Percentiles rank a stretch among this genome's conserved stretches.
Evolutionary conservation across 2,329 filamentous ascomycete species (phyloP).

Genomic region (Nigrospora osmanthi): DNA sequence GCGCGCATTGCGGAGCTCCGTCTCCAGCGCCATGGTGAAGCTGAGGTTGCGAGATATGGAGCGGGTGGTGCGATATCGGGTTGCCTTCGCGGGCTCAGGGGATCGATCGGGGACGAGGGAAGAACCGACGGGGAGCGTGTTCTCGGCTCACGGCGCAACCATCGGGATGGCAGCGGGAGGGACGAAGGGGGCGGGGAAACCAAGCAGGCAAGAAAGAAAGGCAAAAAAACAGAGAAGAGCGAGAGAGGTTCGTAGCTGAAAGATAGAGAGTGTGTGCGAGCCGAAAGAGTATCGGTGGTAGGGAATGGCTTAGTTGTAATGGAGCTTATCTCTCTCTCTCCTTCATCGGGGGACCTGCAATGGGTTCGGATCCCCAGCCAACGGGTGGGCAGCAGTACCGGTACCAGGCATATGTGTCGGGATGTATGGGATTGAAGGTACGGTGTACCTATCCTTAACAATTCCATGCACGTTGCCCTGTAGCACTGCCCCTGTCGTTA

Average conservation of each 20-base stretch:
- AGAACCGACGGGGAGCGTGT: not conserved
- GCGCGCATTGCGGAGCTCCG: slow-evolving; percentile 53
- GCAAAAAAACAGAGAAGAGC: not conserved
- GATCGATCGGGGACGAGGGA: not conserved
- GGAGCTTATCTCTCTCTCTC: not conserved
- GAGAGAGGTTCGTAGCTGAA: not conserved
- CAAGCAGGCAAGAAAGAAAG: not conserved
- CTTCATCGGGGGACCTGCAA: not conserved
- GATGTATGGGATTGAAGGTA: no score
- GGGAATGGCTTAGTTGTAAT: not conserved
- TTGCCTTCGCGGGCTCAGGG: not conserved
- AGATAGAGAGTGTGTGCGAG: not conserved
- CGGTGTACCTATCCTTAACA: no score
- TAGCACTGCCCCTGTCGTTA: no score
- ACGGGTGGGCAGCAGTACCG: no score
- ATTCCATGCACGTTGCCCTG: no score
- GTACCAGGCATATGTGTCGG: no score
- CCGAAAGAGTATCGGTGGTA: not conserved
- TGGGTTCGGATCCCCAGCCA: not conserved
- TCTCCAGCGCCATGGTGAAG: slow-evolving; percentile 35
- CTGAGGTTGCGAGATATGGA: not conserved
- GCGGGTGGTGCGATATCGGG: slow-evolving; percentile 1
- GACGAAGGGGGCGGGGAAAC: not conserved
- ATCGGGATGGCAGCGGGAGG: not conserved
- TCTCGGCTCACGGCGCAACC: not conserved